Percentiles rank a stretch among this genome's conserved stretches.
Evolutionary conservation across 257 asterid genomes (phyloP).

Genomic region (Solanum sejunctum): DNA sequence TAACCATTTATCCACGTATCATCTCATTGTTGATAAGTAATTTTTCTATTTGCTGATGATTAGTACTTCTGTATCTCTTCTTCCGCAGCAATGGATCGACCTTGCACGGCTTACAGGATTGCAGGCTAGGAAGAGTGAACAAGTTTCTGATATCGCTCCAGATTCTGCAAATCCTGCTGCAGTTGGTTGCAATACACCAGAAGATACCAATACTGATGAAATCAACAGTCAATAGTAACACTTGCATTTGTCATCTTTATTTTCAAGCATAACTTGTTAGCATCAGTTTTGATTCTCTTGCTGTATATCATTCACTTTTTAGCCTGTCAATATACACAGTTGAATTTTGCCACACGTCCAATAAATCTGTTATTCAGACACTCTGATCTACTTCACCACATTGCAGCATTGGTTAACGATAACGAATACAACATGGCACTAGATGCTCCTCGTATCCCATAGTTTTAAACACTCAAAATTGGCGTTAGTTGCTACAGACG

Average conservation of each 20-base stretch:
- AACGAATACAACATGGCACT: background rate
- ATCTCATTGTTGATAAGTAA: background rate
- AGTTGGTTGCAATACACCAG: constrained; percentile 31
- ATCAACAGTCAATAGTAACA: constrained; percentile 31
- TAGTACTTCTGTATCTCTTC: background rate
- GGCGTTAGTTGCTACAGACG: background rate
- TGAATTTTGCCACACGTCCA: background rate
- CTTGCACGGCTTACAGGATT: constrained; percentile 80
- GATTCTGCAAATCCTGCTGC: constrained; percentile 39
- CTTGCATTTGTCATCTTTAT: background rate
- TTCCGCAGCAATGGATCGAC: constrained; percentile 92
- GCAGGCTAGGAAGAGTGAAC: constrained; percentile 53
- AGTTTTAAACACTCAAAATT: background rate
- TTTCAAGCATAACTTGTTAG: constrained; percentile 5
- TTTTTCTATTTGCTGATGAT: constrained; percentile 6
- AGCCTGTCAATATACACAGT: background rate
- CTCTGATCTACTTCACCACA: background rate
- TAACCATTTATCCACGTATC: background rate
- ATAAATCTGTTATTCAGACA: background rate
- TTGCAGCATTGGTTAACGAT: background rate
- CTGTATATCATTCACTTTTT: background rate
- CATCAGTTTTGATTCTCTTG: background rate
- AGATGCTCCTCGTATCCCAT: background rate
- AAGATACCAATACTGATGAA: constrained; percentile 48
- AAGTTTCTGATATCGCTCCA: constrained; percentile 9